Conservation (phyloP, 306 rosid species). For the Inga leiocalycina region DNA sequence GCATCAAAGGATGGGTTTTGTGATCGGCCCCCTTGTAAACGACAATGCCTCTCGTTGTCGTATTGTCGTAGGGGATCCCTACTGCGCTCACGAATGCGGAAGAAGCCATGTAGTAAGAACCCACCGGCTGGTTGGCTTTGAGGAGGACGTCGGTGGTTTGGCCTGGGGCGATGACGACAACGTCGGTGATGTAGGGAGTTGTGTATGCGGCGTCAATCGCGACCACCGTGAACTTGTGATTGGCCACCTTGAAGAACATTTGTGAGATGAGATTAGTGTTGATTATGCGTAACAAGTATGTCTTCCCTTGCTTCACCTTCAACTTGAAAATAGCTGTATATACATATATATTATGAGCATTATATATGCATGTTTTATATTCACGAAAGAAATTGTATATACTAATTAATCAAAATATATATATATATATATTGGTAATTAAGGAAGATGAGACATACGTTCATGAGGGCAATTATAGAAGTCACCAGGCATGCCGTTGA, state of each 20-base stretch:
- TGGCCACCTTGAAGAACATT: conserved; percentile 66
- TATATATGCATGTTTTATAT: too few relatives aligned
- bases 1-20: conserved; percentile 43
- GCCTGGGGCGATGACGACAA: conserved; percentile 57
- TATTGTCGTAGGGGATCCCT: neutral
- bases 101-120: conserved; percentile 75
- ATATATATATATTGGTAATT: too few relatives aligned
- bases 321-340: conserved; percentile 28
- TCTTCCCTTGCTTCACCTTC: conserved; percentile 53
- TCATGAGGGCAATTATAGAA: conserved; percentile 50
- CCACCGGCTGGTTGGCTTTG: conserved; percentile 38
- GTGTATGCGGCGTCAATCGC: conserved; percentile 72
- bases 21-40: conserved; percentile 35
- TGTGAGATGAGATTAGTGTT: conserved; percentile 20
- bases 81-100: conserved; percentile 31
- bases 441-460: conserved; percentile 30
- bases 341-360: too few relatives aligned
- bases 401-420: too few relatives aligned
- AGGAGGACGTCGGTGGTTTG: conserved; percentile 75
- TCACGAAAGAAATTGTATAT: neutral
- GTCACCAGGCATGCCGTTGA: conserved; percentile 72
- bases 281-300: conserved; percentile 52
- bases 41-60: conserved; percentile 51
- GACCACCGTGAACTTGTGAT: conserved; percentile 65
- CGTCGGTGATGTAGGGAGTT: conserved; percentile 44